These are phyloP conservation scores for Fusarium keratoplasticum DNA, from an alignment of 2,329 filamentous ascomycete genomes.

Conservation along the genomic window DNA sequence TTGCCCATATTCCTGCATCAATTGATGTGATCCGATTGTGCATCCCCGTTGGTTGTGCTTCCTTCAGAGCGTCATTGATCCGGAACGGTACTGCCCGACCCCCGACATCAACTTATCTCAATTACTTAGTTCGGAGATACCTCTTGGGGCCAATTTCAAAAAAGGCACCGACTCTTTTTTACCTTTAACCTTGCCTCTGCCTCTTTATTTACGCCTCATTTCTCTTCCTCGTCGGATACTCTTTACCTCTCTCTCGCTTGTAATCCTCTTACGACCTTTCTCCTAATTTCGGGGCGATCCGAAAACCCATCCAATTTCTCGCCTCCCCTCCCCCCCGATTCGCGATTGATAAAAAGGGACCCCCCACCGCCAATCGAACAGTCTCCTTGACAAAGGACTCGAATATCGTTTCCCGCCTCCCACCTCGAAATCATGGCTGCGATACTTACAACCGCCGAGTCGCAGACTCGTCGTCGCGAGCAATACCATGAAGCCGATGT, in stretches of 20 bases:
- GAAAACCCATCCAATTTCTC: conserved; percentile 38
- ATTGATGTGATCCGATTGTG: conserved; percentile 8
- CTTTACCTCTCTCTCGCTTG: not conserved
- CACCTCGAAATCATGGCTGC: conserved; percentile 47
- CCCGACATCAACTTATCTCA: conserved; percentile 9
- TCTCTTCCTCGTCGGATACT: not conserved
- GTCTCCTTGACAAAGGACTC: not conserved
- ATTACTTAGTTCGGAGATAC: not conserved
- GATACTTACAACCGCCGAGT: conserved; percentile 50
- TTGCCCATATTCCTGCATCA: conserved; percentile 9
- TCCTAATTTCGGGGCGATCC: conserved; percentile 25
- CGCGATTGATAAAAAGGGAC: not conserved
- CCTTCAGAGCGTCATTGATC: conserved; percentile 32
- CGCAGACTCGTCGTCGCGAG: conserved; percentile 61
- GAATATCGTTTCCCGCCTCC: conserved; percentile 6
- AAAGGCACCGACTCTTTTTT: conserved; percentile 8
- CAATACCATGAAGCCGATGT: conserved; percentile 79
- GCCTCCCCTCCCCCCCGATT: conserved; percentile 18
- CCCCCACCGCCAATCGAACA: conserved; percentile 34
- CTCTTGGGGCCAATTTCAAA: not conserved
- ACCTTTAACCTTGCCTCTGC: not conserved
- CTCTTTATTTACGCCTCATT: not conserved
- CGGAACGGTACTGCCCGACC: conserved; percentile 33
- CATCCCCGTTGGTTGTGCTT: not conserved
- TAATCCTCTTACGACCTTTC: conserved; percentile 3